Evolutionary conservation across 768 basidiomycete genomes (phyloP).

Genomic region (Zangia roseola): DNA sequence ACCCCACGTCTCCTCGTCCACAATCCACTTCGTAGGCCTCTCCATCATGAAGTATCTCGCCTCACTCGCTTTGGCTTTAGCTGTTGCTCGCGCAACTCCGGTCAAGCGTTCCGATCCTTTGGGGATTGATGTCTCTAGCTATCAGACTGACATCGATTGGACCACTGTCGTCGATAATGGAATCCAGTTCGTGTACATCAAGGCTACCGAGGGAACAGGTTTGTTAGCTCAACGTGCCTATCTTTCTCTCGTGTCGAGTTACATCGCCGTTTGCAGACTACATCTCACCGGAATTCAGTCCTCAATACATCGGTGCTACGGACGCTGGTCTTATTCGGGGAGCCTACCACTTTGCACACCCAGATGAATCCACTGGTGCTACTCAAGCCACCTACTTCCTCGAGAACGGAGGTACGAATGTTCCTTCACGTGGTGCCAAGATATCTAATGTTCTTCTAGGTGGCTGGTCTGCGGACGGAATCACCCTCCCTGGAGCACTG

Average conservation of each 20-base stretch:
- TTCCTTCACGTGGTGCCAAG: background rate
- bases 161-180: constrained; percentile 49
- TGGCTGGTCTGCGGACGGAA: constrained; percentile 55
- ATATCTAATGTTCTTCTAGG: constrained; percentile 27
- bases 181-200: constrained; percentile 59
- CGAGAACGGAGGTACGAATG: constrained; percentile 46
- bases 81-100: constrained; percentile 14
- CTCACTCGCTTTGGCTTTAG: constrained; percentile 13
- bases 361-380: constrained; percentile 51
- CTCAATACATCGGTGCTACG: constrained; percentile 57
- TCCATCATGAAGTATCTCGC: constrained; percentile 21
- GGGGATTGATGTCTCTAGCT: constrained; percentile 57
- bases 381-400: constrained; percentile 60
- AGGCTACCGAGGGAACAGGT: constrained; percentile 66
- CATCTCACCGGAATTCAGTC: constrained; percentile 33
- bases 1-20: background rate
- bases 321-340: constrained; percentile 58
- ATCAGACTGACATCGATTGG: constrained; percentile 53
- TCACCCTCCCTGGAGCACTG: constrained; percentile 61
- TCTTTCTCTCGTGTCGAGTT: background rate
- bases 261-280: constrained; percentile 16
- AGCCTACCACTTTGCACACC: constrained; percentile 59
- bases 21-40: background rate
- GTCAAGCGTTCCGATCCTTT: constrained; percentile 37
- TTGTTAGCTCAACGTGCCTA: constrained; percentile 7